phyloP scores from a whole-genome alignment of 2,329 filamentous ascomycete species.

The Cercospora janseana region DNA sequence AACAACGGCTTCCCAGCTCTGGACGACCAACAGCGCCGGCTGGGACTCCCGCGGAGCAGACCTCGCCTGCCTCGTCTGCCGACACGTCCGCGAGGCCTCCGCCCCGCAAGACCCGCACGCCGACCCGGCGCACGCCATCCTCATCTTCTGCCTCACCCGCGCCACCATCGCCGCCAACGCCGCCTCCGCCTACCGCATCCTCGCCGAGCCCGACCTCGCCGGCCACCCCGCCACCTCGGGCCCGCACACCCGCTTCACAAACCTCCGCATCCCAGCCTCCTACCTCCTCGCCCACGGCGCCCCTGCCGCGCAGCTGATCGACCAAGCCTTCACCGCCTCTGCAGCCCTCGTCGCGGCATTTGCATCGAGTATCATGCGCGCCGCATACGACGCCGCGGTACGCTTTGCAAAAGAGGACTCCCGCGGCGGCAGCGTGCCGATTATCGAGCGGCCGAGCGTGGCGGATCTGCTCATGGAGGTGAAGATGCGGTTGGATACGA shows the following conservation, averaged over 20 bases:
- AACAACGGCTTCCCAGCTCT: slow-evolving; percentile 44
- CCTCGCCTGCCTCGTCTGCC: slow-evolving; percentile 54
- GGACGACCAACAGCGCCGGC: slow-evolving; percentile 55
- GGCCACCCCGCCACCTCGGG: slow-evolving; percentile 53
- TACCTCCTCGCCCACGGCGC: slow-evolving; percentile 61
- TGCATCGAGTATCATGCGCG: slow-evolving; percentile 54
- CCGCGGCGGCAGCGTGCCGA: slow-evolving; percentile 46
- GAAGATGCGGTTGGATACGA: slow-evolving; percentile 54
- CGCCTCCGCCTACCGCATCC: slow-evolving; percentile 46
- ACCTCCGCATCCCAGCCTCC: slow-evolving; percentile 78
- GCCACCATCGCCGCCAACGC: slow-evolving; percentile 49
- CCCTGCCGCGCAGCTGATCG: slow-evolving; percentile 45
- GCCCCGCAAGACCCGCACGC: slow-evolving; percentile 14
- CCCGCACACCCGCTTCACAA: slow-evolving; percentile 75
- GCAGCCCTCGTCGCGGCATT: slow-evolving; percentile 57
- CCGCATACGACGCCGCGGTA: slow-evolving; percentile 53
- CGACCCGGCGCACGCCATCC: slow-evolving; percentile 42
- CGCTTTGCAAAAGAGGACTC: slow-evolving; percentile 50
- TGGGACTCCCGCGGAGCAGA: slow-evolving; percentile 56
- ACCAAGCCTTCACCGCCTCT: slow-evolving; percentile 45
- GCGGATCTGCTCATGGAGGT: slow-evolving; percentile 54
- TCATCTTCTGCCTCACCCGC: slow-evolving; percentile 53
- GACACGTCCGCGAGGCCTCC: slow-evolving; percentile 34
- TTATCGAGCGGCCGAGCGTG: slow-evolving; percentile 52
- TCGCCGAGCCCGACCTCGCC: slow-evolving; percentile 47